These are phyloP conservation scores for Boehmeria nivea DNA, from an alignment of 306 rosid genomes.

Conservation along the genomic window DNA sequence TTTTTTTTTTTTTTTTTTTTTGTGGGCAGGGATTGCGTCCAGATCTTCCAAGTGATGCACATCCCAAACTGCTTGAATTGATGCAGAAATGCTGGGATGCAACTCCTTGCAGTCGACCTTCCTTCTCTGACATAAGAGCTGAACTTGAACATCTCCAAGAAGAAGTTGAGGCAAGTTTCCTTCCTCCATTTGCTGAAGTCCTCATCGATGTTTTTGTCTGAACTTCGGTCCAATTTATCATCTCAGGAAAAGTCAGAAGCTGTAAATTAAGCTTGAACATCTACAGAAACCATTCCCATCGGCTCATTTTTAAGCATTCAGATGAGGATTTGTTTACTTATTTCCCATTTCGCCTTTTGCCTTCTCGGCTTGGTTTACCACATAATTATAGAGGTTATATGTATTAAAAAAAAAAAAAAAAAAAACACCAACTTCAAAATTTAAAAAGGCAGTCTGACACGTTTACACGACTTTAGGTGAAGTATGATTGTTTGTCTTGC, in stretches of 20 bases:
- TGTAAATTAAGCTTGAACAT: conserved; percentile 36
- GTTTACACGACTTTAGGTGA: not conserved
- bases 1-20: not conserved
- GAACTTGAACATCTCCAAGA: conserved; percentile 65
- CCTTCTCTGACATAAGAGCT: conserved; percentile 58
- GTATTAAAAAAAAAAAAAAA: conserved; percentile 37
- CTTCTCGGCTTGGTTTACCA: conserved; percentile 6
- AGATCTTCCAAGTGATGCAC: conserved; percentile 69
- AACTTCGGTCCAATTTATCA: conserved; percentile 3
- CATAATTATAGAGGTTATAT: conserved; percentile 33
- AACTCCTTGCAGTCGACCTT: conserved; percentile 65
- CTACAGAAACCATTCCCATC: conserved; percentile 24
- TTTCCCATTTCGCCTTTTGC: conserved; percentile 9
- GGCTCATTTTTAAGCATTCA: conserved; percentile 34
- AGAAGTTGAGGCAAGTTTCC: conserved; percentile 50
- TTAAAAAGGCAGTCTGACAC: not conserved
- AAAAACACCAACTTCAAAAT: conserved; percentile 7
- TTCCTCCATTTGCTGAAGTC: not conserved
- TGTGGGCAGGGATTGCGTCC: conserved; percentile 85
- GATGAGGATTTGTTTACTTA: conserved; percentile 31
- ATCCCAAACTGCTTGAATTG: conserved; percentile 65
- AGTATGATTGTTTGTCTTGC: not conserved
- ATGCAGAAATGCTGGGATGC: conserved; percentile 97
- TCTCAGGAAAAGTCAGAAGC: conserved; percentile 55
- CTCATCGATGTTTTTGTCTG: conserved; percentile 9